phyloP scores from a whole-genome alignment of 139 green algal genomes.

The Chlamydomonas sphaeroides region DNA sequence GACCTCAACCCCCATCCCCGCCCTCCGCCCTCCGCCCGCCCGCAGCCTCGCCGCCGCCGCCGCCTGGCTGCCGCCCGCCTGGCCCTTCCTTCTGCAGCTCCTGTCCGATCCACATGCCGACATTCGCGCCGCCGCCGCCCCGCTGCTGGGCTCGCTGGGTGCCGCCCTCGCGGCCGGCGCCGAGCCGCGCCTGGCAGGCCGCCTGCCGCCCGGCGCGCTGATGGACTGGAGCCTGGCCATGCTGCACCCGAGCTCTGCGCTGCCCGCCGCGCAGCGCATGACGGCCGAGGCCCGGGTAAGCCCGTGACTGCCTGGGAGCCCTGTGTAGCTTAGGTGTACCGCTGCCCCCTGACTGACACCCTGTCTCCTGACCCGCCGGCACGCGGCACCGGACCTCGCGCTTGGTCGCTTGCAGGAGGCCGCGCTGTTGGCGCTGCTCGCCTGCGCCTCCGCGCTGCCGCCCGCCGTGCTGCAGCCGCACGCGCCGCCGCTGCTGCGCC shows the following conservation, averaged over 20 bases:
- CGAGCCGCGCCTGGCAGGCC: conserved; percentile 2
- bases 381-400: no score
- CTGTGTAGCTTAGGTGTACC: no score
- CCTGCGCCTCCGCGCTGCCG: neutral
- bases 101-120: conserved; percentile 2
- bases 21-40: no score
- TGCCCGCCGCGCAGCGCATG: conserved; percentile 21
- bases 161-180: neutral
- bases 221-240: conserved; percentile 21
- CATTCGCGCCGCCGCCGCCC: conserved; percentile 10
- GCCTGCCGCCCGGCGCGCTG: conserved; percentile 19
- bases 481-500: conserved; percentile 7
- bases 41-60: conserved; percentile 8
- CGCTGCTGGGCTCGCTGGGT: conserved; percentile 19
- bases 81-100: conserved; percentile 37
- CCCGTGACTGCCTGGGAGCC: no score
- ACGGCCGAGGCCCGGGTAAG: neutral
- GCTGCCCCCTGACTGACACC: no score
- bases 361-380: no score
- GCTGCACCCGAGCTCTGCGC: conserved; percentile 3
- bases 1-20: neutral
- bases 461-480: neutral
- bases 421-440: conserved; percentile 12
- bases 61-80: conserved; percentile 13
- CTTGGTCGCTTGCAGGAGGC: no score